Evolutionary conservation across 352 stramenopile genomes (phyloP), one percentile per base, ranked within the genome.

Genomic region (Phytophthora sojae): DNA sequence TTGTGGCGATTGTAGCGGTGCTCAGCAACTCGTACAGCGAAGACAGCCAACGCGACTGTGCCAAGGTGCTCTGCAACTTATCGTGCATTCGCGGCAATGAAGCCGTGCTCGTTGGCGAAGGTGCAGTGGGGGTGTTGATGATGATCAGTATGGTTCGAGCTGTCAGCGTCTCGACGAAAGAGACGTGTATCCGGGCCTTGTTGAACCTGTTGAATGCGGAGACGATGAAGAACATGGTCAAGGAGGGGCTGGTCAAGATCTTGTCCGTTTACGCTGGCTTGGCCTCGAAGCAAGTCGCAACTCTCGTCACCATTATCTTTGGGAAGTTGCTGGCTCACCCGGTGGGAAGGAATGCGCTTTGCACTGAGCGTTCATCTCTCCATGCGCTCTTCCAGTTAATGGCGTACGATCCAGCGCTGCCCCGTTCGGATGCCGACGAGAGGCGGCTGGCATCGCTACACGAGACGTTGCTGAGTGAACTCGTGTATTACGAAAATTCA

Each of bases 11-110:
- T 5, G 71, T 94, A 14, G 66, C 83, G 1, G 60, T 84, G 1
- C 71, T 93, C 4, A 95, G 86, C 65, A 91, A 95, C 49, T 93
- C 85, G 11, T 94, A 95, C 75, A 95, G 88, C 45, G 88, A 94
- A 76, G 85, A 93, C 21, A 92, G 75, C 29, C 88, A 95, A 60
- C 79, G 84, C 5, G 86, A 95, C 30, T 94, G 86, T 45, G 85
- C 85, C 1, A 86, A 85, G 52, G 79, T 93, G 3, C 50, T 96
- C 4, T 93, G 83, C 64, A 93, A 94, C 30, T 67, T 96, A 14
- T 93, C 86, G 15, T 87, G 66, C 44, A 76, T 93, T 5, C 50
- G 62, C 0, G 86, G 83, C 0, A 61, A 79, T 3, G 88, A 96
- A 68, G 45, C 60, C 11, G 57, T 66, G 6, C 73, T 96, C 0